Conservation (phyloP, 2,329 filamentous ascomycete species). For the Colletotrichum chrysophilum region DNA sequence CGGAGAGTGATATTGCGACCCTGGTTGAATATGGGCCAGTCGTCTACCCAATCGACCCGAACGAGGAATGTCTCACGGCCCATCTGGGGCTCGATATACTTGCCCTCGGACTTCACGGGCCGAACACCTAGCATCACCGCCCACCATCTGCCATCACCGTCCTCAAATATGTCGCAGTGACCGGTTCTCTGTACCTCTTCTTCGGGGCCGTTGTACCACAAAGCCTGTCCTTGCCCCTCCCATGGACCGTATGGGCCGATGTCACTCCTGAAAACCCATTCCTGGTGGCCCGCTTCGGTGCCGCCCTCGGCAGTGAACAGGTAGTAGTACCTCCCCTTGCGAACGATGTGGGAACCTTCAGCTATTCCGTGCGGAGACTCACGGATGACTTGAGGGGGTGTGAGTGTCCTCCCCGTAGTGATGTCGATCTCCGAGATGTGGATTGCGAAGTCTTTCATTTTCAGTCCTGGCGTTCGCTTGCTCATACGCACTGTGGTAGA, state of each 20-base stretch:
- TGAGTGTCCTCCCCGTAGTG: conserved; percentile 43
- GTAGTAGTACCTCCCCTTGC: conserved; percentile 39
- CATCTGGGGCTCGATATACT: conserved; percentile 45
- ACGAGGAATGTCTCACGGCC: conserved; percentile 56
- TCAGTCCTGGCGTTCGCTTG: conserved; percentile 38
- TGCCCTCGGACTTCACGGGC: conserved; percentile 31
- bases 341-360: conserved; percentile 46
- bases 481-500: conserved; percentile 44
- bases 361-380: conserved; percentile 44
- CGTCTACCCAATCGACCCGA: conserved; percentile 52
- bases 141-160: conserved; percentile 50
- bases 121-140: conserved; percentile 51
- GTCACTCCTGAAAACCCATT: conserved; percentile 55
- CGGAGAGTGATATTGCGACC: conserved; percentile 47
- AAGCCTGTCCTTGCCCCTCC: conserved; percentile 48
- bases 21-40: conserved; percentile 57
- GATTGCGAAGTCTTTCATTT: conserved; percentile 57
- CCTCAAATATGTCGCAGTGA: conserved; percentile 54
- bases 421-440: conserved; percentile 50
- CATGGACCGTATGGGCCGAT: conserved; percentile 51
- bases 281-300: conserved; percentile 54
- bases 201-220: conserved; percentile 50
- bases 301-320: conserved; percentile 46
- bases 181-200: conserved; percentile 57
- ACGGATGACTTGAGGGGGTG: conserved; percentile 36